A percentile compares a stretch with the other conserved stretches of the same genome.
Conservation (phyloP, 2,329 filamentous ascomycete genomes). For the Phoma sp. region DNA sequence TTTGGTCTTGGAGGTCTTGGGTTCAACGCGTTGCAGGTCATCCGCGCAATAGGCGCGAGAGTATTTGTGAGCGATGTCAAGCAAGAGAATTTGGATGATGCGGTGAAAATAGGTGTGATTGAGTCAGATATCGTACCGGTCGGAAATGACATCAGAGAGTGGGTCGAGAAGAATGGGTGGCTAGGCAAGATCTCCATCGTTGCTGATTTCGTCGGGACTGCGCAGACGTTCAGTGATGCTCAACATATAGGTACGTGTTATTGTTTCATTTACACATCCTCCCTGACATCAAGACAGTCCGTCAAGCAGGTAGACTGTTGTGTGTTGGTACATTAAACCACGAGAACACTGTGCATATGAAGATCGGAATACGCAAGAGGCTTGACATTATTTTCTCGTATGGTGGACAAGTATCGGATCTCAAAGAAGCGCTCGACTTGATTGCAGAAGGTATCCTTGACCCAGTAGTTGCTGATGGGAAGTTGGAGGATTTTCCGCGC, state of each 20-base stretch:
- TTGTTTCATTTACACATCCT: neutral
- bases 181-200: slow-evolving; percentile 25
- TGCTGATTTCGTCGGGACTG: slow-evolving; percentile 32
- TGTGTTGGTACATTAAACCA: slow-evolving; percentile 34
- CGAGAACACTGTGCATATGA: slow-evolving; percentile 35
- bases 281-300: slow-evolving; percentile 14
- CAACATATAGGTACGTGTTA: slow-evolving; percentile 25
- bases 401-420: slow-evolving; percentile 26
- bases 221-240: slow-evolving; percentile 30
- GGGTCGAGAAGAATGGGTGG: slow-evolving; percentile 28
- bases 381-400: slow-evolving; percentile 32
- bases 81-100: slow-evolving; percentile 31
- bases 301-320: slow-evolving; percentile 30
- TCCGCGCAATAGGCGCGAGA: slow-evolving; percentile 25
- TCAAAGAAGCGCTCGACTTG: slow-evolving; percentile 25
- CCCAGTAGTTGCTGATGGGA: slow-evolving; percentile 28
- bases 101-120: slow-evolving; percentile 20
- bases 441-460: slow-evolving; percentile 25
- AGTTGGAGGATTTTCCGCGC: slow-evolving; percentile 24
- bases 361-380: slow-evolving; percentile 28
- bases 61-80: slow-evolving; percentile 34
- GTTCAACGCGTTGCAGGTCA: slow-evolving; percentile 32
- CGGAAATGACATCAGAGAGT: slow-evolving; percentile 23
- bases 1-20: slow-evolving; percentile 32
- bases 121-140: slow-evolving; percentile 25